Evolutionary conservation across 176 grass and related monocot species (phyloP).

Genomic region (Saccharum spontaneum): DNA sequence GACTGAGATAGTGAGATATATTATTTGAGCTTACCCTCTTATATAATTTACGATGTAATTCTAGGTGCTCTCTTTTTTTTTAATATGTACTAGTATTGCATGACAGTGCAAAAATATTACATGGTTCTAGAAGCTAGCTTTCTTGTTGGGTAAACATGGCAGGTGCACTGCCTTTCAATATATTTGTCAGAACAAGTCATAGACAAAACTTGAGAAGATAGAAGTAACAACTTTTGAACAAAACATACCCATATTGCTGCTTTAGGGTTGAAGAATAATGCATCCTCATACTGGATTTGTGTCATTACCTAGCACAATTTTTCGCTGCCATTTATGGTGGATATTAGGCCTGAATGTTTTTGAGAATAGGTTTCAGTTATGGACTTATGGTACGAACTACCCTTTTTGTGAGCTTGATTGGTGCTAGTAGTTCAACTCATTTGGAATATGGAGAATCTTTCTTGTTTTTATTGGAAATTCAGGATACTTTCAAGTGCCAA

Average conservation of each 20-base stretch:
- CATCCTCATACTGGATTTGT: not conserved
- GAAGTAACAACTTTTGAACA: not conserved
- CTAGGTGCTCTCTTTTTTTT: not conserved
- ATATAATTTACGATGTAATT: not conserved
- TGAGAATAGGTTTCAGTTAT: not conserved
- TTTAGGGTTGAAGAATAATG: not conserved
- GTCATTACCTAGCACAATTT: not conserved
- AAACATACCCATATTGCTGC: not conserved
- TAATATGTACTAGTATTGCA: conserved; percentile 20
- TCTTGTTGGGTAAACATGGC: no score
- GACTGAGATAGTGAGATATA: not conserved
- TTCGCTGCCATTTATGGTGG: not conserved
- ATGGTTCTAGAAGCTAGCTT: not conserved
- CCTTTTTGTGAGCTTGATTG: conserved; percentile 4
- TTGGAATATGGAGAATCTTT: conserved; percentile 5
- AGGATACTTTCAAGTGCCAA: not conserved
- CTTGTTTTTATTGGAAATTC: not conserved
- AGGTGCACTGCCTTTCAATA: not conserved
- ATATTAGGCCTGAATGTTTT: not conserved
- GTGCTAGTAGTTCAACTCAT: conserved; percentile 6
- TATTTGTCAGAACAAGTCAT: not conserved
- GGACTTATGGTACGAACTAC: not conserved
- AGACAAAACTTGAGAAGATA: not conserved
- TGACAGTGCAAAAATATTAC: not conserved
- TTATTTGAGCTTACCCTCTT: conserved; percentile 6